These are phyloP conservation scores for Pseudonitzschia pungens DNA, from an alignment of 108 stramenopile genomes.

Conservation along the genomic window DNA sequence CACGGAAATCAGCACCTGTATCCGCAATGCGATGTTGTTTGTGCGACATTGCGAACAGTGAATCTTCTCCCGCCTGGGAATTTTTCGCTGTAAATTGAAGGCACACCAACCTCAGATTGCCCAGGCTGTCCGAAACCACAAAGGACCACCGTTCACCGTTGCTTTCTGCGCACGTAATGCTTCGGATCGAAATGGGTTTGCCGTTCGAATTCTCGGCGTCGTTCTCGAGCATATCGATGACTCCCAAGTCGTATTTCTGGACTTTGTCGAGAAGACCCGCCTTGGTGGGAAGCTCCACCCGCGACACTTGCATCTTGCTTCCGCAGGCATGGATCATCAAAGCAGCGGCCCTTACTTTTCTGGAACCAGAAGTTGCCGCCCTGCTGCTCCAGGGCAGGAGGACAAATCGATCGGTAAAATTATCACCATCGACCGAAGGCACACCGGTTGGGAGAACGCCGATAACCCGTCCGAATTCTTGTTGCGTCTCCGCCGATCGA, in stretches of 20 bases:
- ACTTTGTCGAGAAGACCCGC: constrained; percentile 59
- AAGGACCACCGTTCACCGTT: constrained; percentile 45
- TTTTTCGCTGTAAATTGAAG: constrained; percentile 27
- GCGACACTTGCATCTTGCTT: constrained; percentile 43
- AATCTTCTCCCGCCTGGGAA: background rate
- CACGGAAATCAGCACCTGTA: constrained; percentile 2
- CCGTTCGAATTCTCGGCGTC: too few species aligned
- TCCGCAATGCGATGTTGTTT: constrained; percentile 16
- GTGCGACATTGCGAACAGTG: constrained; percentile 14
- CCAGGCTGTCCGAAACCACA: constrained; percentile 43
- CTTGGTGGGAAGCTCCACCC: constrained; percentile 51
- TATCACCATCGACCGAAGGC: constrained; percentile 9
- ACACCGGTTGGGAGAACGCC: constrained; percentile 51
- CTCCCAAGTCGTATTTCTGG: constrained; percentile 42
- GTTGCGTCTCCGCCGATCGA: constrained; percentile 58
- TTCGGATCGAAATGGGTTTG: constrained; percentile 27
- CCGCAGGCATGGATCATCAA: constrained; percentile 49
- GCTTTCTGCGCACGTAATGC: constrained; percentile 42
- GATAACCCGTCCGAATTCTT: constrained; percentile 72
- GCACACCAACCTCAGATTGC: constrained; percentile 45
- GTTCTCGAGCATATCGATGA: constrained; percentile 16
- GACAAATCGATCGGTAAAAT: constrained; percentile 37
- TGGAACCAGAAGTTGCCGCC: constrained; percentile 31
- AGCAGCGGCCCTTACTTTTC: constrained; percentile 50
- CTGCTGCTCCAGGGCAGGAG: constrained; percentile 61